Base-by-base conservation (phyloP, 345 rosid species). In the Linum usitatissimum region DNA sequence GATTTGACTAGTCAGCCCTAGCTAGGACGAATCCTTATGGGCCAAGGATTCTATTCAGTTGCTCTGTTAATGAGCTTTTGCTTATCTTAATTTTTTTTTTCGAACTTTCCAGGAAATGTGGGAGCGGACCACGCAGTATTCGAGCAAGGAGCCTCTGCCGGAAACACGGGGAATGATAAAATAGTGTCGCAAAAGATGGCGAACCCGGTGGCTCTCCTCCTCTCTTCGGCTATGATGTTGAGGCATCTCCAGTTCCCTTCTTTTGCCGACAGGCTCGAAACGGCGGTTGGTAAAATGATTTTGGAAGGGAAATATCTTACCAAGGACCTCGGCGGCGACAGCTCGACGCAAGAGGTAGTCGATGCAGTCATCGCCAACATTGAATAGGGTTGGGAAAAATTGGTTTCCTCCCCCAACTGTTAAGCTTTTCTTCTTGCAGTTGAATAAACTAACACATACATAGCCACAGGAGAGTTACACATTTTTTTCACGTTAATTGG, bases 191-290 rank as follows among this genome's bases (percentile, higher is more conserved):
- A 60, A 9, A 60, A 60, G 63, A 60, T 30, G 21, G 63, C 63
- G 14, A 60, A 60, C 21, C 63, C 63, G 2, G 48, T 60, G 63
- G 63, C 63, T 14, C 21, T 60, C 21, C 63, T 60, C 13, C 63
- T 60, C 48, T 60, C 63, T 17, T 60, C 63, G 8, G 45, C 63
- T 8, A 60, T 60, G 63, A 60, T 60, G 63, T 18, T 60, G 7
- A 31, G 63, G 21, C 63, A 60, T 34, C 63, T 60, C 48, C 63
- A 60, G 63, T 60, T 60, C 63, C 63, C 63, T n/a, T 60, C 63
- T 3, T 60, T 60, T 18, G 63, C 63, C 0, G 63, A 60, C 39
- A 60, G 63, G 23, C 21, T 60, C 9, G 63, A 60, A n/a, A 60
- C 63, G 3, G 63, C 63, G 1, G 63, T 60, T 9, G 39, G 38